Base-by-base conservation (phyloP, 139 green algal genomes). In the Edaphochlamys debaryana region DNA sequence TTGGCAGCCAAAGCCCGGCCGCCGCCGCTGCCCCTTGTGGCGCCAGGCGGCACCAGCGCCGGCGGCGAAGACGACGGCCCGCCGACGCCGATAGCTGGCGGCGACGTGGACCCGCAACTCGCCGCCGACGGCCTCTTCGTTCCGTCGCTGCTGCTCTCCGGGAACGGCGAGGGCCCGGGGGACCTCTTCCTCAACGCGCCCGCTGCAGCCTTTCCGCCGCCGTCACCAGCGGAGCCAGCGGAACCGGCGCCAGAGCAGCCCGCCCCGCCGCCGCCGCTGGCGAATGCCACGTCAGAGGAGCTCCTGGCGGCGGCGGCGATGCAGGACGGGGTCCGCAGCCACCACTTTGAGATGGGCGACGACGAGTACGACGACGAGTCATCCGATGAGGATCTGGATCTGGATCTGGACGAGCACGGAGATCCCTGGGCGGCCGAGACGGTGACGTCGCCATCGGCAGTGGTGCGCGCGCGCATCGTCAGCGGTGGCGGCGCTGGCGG, bases 51-150 rank as follows among this genome's bases (percentile, higher is more conserved):
- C 36, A 36, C 67, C 17, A 41, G 36, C 67, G 67, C 22, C 22
- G 40, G 3, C 34, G 7, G 15, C 30, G 17, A 15, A 36, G n/a
- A 48, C 25, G 70, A 11, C 15, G 22, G 1, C 29, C 45, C 70
- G 48, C 5, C 69, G 41, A 22, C 69, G 42, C 27, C 27, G 42
- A 13, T 62, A 34, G 9, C n/a, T 22, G 30, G 70, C 22, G 19
- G 70, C 70, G 38, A 50, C 36, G 66, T 37, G 8, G 27, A 45
- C 38, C 48, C 73, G 0, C 6, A 11, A 2, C 17, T 79, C 52
- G 60, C 71, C 5, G 36, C 19, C 1, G 73, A 69, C 36, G 73
- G 73, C 3, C 75, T 82, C 1, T 82, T 82, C 30, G 67, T 82
- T 19, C 75, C 75, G 20, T 25, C 58, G n/a, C 50, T 70, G 58